Base-by-base conservation (phyloP, 257 asterid species). In the Euphrasia confusa region DNA sequence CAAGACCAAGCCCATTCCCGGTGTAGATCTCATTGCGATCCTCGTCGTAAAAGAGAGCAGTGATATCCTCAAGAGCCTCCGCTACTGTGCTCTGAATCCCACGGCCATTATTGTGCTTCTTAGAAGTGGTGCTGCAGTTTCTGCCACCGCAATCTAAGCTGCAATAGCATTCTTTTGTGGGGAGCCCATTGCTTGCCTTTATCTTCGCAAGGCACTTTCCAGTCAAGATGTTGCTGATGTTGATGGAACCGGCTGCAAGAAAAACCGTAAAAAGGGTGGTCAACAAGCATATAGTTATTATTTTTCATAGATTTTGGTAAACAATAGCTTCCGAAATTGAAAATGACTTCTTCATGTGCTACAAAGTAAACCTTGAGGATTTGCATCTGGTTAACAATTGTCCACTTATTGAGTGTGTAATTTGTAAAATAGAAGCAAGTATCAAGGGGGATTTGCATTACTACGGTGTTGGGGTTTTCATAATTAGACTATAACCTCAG, bases 171-270 rank as follows among this genome's bases (percentile, higher is more conserved):
- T 78, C 86, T 4, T 72, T 74, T 68, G 54, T 47, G n/a, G 85
- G 85, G 56, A 72, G 40, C 68, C 83, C 65, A 49, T 81, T 80
- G 77, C 65, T 81, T 18, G 84, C 96, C 80, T 82, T 93, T 55
- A 93, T 89, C 81, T 93, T 89, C 13, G 96, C 91, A 58, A 93
- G 87, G 77, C 99, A 89, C 83, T 93, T 93, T 45, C 97, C 99
- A 0, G 99, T 87, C 73, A 89, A 78, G 70, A 89, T 93, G 47
- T 89, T 89, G 86, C 99, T 93, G 74, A 93, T 81, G 57, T 89
- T 89, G 70, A 93, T 93, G 2, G 99, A 89, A 3, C 99, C 99
- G 13, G 96, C 99, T 87, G 90, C 80, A 71, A 27, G 40, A 72
- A 47, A 50, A 18, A 66, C 39, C 27, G 40, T 8, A 21, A 8